Base-by-base conservation (phyloP, 108 stramenopile species). In the Conticribra weissflogii region DNA sequence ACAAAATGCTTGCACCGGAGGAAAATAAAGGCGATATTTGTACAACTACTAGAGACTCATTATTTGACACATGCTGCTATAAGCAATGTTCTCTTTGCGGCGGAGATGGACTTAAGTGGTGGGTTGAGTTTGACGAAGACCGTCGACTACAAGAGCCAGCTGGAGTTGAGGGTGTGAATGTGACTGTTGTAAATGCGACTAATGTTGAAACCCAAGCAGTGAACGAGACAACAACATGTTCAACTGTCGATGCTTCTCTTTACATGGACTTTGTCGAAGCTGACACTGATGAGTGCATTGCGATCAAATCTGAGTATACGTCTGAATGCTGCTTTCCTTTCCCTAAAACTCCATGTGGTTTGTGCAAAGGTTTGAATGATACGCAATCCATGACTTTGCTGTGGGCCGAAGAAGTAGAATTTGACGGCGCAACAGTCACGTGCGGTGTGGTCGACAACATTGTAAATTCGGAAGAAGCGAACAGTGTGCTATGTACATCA, bases 1-100 rank as follows among this genome's bases (percentile, higher is more conserved):
- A 78, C 55, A 44, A 66, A 46, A 78, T 78, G 76, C 36, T 78
- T n/a, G 68, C 68, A 22, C 68, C 76, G n/a, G 62, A 62, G 54
- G 76, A 78, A 44, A 49, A 57, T 34, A 45, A 30, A 44, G 52
- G 59, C 32, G 49, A 71, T 54, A 67, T 28, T 46, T 66, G 65
- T 49, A 59, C 66, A 52, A 74, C 73, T 53, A 64, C 58, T 52
- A 64, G 59, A 17, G 73, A 74, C 61, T 3, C 73, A 2, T 66
- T 63, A 28, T 74, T 74, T 59, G 65, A 60, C 53, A 58, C 48
- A 1, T 74, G 73, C 19, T 74, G 73, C 30, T 74, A 74, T 21
- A 34, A 24, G n/a, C 73, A 74, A 51, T 74, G 73, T 18, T 59
- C 34, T 28, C 30, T 74, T 30, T 74, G 73, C 41, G 63, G 66